Percentiles rank a stretch among this genome's conserved stretches.
Conservation (phyloP, 2,329 filamentous ascomycete genomes). For the Aspergillus ochraceus region DNA sequence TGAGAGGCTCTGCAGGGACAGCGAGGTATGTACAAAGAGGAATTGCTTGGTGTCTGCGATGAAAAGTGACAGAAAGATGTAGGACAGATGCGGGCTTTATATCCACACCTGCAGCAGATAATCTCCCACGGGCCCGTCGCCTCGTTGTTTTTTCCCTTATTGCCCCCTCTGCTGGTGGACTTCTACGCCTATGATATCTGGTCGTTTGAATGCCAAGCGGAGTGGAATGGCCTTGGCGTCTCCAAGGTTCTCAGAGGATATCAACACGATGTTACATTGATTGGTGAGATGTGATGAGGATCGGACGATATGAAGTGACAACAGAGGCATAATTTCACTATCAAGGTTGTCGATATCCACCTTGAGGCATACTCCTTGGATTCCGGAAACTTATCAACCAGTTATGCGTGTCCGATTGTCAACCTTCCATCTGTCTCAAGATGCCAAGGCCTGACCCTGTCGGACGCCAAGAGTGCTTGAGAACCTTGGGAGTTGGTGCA, state of each 20-base stretch:
- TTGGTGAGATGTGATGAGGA: neutral
- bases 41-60: neutral
- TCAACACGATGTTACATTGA: neutral
- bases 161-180: neutral
- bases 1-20: neutral
- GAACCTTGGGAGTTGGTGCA: conserved; percentile 14
- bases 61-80: neutral
- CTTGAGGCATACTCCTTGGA: neutral
- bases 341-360: neutral
- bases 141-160: neutral
- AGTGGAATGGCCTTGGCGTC: conserved; percentile 18
- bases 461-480: conserved; percentile 17
- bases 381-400: neutral
- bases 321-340: neutral
- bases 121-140: neutral
- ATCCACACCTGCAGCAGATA: neutral
- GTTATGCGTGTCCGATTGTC: neutral
- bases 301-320: neutral
- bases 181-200: neutral
- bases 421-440: neutral
- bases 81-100: neutral
- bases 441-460: conserved; percentile 10
- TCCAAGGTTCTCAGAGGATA: conserved; percentile 21
- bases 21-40: neutral
- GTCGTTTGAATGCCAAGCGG: conserved; percentile 14